Evolutionary conservation across 2,329 filamentous ascomycete genomes (phyloP).

Genomic region (Pestalotiopsis fici): DNA sequence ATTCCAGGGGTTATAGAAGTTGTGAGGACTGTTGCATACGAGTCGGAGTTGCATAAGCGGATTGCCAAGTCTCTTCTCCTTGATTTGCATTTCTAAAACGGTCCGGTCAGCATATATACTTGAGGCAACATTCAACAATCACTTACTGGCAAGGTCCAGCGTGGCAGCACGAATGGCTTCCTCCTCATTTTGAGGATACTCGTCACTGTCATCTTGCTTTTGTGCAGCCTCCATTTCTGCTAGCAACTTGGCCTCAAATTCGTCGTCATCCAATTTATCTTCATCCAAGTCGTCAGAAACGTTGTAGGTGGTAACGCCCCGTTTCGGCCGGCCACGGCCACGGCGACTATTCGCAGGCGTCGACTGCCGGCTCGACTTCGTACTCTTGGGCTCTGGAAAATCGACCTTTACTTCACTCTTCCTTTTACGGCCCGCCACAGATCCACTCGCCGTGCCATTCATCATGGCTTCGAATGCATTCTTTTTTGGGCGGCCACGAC

Average conservation of each 20-base stretch:
- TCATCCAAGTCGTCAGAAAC: conserved; percentile 62
- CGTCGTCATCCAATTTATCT: conserved; percentile 72
- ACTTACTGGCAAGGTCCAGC: conserved; percentile 74
- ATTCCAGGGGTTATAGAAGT: conserved; percentile 92
- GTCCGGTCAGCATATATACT: background rate
- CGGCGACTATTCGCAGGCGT: conserved; percentile 63
- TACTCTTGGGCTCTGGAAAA: conserved; percentile 61
- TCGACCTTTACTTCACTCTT: conserved; percentile 34
- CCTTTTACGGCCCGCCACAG: conserved; percentile 30
- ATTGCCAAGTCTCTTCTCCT: conserved; percentile 89
- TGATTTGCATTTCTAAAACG: conserved; percentile 73
- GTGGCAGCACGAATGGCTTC: conserved; percentile 68
- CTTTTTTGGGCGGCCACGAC: conserved; percentile 22
- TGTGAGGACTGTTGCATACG: conserved; percentile 91
- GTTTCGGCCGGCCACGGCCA: conserved; percentile 50
- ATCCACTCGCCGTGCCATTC: conserved; percentile 10
- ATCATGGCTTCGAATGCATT: conserved; percentile 13
- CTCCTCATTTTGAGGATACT: conserved; percentile 47
- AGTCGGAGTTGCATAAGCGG: conserved; percentile 88
- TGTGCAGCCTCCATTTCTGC: conserved; percentile 54
- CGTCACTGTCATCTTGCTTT: conserved; percentile 27
- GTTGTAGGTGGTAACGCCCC: conserved; percentile 47
- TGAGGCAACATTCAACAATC: background rate
- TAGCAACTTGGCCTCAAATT: conserved; percentile 80
- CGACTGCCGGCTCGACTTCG: conserved; percentile 72